Base-by-base conservation (phyloP, 2,329 filamentous ascomycete species). In the Fusarium redolens region DNA sequence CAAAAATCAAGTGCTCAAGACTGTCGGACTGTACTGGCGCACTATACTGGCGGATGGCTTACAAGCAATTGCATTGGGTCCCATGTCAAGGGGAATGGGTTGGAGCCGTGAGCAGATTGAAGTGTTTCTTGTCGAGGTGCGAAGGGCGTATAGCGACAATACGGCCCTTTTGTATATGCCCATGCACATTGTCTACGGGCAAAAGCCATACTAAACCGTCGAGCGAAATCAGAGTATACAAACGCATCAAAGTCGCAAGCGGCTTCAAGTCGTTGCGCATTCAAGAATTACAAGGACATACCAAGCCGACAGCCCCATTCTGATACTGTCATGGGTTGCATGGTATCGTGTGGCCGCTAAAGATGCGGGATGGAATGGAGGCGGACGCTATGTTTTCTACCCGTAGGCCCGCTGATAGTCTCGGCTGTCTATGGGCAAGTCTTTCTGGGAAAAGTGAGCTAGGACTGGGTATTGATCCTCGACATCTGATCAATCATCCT, bases 161-260 rank as follows among this genome's bases (percentile, higher is more conserved):
- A 75, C 78, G 62, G 80, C 79, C 72, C 83, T 85, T 73, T 81
- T 84, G 81, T 88, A 87, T 69, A 89, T 90, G 87, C 87, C 87
- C 13, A 81, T 89, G 71, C 84, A 88, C 75, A 83, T 89, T 57
- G 81, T 88, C 17, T 89, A 87, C 72, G 87, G 84, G 20, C 88
- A 89, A 78, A 89, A 85, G 77, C 86, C 87, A 38, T 55, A 68
- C 40, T 73, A 67, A 55, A 51, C 44, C 52, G 30, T 35, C 47
- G 28, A 35, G 28, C n/a, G 35, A 41, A 25, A 68, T 75, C 44
- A 13, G 25, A 37, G 41, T 28, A 51, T 22, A 50, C 28, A 50
- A 31, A 40, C 15, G 43, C 37, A 51, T 48, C 25, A 28, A 33
- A 38, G 48, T 38, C 18, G 14, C 18, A 22, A 28, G 25, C 28